Conservation (phyloP, 768 basidiomycete genomes). For the Hydnomerulius pinastri region DNA sequence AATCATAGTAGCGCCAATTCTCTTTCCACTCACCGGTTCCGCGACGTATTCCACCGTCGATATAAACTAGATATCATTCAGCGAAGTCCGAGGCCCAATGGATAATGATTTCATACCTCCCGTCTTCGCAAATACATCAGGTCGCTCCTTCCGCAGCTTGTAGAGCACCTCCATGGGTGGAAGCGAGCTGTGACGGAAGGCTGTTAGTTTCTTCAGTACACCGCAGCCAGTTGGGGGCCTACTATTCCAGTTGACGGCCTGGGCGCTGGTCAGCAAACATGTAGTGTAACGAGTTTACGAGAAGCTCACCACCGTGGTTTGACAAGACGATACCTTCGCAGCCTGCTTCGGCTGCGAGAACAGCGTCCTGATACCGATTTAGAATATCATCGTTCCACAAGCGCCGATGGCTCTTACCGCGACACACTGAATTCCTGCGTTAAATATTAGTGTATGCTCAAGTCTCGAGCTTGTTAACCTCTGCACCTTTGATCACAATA, state of each 20-base stretch:
- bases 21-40: conserved; percentile 61
- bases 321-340: conserved; percentile 87
- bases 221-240: conserved; percentile 23
- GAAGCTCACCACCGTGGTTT: conserved; percentile 79
- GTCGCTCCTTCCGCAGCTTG: conserved; percentile 67
- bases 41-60: conserved; percentile 76
- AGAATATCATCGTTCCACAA: background rate
- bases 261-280: conserved; percentile 2
- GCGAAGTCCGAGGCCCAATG: conserved; percentile 1
- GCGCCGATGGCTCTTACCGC: conserved; percentile 48
- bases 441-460: conserved; percentile 8
- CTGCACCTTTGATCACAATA: conserved; percentile 70
- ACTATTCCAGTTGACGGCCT: conserved; percentile 84
- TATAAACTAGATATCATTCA: conserved; percentile 57
- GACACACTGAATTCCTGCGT: conserved; percentile 70
- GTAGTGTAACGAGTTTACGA: background rate
- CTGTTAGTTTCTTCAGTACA: conserved; percentile 11
- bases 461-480: background rate
- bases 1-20: background rate
- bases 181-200: conserved; percentile 52
- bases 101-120: conserved; percentile 50
- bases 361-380: conserved; percentile 64
- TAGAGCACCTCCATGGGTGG: conserved; percentile 81
- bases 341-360: conserved; percentile 80
- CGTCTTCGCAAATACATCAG: conserved; percentile 69